Conservation (phyloP, 306 rosid species). For the Cucurbita pepo region DNA sequence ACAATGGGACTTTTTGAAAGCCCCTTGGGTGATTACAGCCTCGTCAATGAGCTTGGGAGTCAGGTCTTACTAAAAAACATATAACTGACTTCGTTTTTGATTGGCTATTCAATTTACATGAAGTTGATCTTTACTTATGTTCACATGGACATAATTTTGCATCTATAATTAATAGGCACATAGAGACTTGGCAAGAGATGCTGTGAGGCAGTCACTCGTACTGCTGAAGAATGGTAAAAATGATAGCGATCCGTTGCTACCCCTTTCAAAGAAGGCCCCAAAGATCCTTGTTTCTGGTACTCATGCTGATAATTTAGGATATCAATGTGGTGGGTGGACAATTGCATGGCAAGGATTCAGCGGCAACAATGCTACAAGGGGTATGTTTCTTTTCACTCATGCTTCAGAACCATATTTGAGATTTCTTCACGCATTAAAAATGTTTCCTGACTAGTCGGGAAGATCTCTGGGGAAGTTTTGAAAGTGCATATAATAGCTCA, state of each 20-base stretch:
- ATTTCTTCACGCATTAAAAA: neutral
- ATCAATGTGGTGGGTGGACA: slow-evolving; percentile 99
- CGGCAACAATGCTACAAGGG: slow-evolving; percentile 60
- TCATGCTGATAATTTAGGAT: slow-evolving; percentile 93
- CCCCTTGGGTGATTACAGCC: slow-evolving; percentile 75
- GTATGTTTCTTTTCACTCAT: slow-evolving; percentile 27
- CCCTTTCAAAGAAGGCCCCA: slow-evolving; percentile 55
- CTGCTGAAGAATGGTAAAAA: slow-evolving; percentile 85
- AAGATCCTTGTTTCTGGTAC: slow-evolving; percentile 71
- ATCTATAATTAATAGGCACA: slow-evolving; percentile 36
- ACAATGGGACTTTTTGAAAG: slow-evolving; percentile 83
- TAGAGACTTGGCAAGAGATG: slow-evolving; percentile 82
- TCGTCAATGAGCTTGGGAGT: slow-evolving; percentile 86
- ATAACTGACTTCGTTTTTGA: neutral
- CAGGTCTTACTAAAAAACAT: slow-evolving; percentile 26
- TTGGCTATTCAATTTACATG: neutral
- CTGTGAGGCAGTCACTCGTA: slow-evolving; percentile 85
- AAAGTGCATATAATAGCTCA: neutral
- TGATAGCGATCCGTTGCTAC: slow-evolving; percentile 45
- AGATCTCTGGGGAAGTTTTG: neutral
- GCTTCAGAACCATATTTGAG: neutral
- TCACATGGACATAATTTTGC: neutral
- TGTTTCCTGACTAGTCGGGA: neutral
- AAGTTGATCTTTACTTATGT: neutral
- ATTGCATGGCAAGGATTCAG: slow-evolving; percentile 86